Evolutionary conservation across 306 rosid genomes (phyloP).

Genomic region (Notholithocarpus densiflorus): DNA sequence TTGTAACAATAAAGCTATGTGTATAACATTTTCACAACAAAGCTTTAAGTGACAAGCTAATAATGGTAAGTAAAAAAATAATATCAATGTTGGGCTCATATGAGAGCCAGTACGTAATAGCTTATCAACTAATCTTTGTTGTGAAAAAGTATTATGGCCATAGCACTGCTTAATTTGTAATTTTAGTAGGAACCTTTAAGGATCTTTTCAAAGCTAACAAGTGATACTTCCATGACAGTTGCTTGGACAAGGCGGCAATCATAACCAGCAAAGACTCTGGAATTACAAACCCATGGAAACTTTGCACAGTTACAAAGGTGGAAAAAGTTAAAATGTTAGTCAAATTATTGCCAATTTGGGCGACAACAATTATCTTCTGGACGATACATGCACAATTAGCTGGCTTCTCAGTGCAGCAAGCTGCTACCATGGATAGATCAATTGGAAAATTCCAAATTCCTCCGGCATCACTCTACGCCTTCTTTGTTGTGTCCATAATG

Average conservation of each 20-base stretch:
- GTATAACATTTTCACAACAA: too few species aligned
- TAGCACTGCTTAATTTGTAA: too few species aligned
- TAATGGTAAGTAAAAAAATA: too few species aligned
- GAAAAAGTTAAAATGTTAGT: constrained; percentile 5
- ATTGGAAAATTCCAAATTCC: neutral
- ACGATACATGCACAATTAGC: neutral
- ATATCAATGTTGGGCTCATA: too few species aligned
- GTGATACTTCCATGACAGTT: neutral
- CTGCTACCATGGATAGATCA: neutral
- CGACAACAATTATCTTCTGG: neutral
- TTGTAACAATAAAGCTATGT: too few species aligned
- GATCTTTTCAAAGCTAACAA: too few species aligned
- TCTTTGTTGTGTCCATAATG: neutral
- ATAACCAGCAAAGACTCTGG: neutral
- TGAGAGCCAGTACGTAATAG: too few species aligned
- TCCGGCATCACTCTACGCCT: neutral
- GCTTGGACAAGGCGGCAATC: neutral
- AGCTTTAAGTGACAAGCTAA: too few species aligned
- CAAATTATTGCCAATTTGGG: neutral
- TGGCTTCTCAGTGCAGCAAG: neutral
- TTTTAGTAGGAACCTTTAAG: too few species aligned
- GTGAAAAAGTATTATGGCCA: too few species aligned
- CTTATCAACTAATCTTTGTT: too few species aligned
- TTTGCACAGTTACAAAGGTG: constrained; percentile 18
- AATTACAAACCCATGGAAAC: neutral